Evolutionary conservation across 1,139 yeast genomes (phyloP).

Genomic region (Hanseniaspora gamundiae): DNA sequence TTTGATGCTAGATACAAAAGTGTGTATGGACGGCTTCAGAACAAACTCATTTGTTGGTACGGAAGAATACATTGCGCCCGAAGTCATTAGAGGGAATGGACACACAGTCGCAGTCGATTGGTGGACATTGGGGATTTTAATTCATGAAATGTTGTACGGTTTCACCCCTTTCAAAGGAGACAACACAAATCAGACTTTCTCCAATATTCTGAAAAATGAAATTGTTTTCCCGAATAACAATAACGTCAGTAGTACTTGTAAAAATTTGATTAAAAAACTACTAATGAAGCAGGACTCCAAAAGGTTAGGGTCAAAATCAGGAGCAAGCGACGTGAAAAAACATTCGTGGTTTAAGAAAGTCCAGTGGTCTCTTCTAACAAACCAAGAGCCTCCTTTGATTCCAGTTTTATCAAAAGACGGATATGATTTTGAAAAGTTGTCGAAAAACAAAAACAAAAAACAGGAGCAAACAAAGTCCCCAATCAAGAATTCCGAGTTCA

Average conservation of each 20-base stretch:
- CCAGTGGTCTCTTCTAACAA: conserved; percentile 90
- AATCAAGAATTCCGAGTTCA: conserved; percentile 8
- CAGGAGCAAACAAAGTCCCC: conserved; percentile 12
- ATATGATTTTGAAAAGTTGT: conserved; percentile 28
- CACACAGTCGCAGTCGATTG: conserved; percentile 97
- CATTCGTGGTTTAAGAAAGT: conserved; percentile 84
- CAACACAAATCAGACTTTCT: conserved; percentile 78
- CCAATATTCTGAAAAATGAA: conserved; percentile 74
- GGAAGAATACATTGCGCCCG: conserved; percentile 96
- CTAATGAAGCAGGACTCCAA: conserved; percentile 80
- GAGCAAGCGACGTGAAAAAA: conserved; percentile 86
- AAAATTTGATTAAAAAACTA: conserved; percentile 64
- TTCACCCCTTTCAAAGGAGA: conserved; percentile 93
- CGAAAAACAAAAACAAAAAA: conserved; percentile 16
- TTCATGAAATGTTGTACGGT: conserved; percentile 90
- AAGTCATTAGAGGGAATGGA: conserved; percentile 91
- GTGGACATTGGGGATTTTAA: conserved; percentile 94
- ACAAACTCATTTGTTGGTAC: conserved; percentile 98
- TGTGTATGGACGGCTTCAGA: conserved; percentile 89
- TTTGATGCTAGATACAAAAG: conserved; percentile 63
- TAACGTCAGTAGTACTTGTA: conserved; percentile 62
- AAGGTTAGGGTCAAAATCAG: conserved; percentile 80
- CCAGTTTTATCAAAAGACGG: conserved; percentile 65
- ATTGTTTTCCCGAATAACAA: conserved; percentile 51
- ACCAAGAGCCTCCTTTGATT: conserved; percentile 89